Evolutionary conservation across 345 rosid genomes (phyloP), one percentile per base, ranked within the genome.

Genomic region (Gossypium ekmanianum): DNA sequence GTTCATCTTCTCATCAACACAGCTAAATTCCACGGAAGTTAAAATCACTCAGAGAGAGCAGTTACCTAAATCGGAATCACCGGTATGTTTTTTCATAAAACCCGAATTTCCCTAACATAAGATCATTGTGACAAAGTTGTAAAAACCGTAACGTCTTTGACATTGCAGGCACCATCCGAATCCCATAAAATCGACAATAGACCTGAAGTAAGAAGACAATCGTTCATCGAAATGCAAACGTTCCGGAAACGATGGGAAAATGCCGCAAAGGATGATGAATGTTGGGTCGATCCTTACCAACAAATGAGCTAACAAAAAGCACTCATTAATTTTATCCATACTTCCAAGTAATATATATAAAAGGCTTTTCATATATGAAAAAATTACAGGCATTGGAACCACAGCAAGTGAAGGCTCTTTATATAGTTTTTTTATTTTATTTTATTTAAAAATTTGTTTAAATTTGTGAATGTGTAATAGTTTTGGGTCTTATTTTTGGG

Each of bases 271-370:
- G 84, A 83, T 74, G 98, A 94, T 71, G 81, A 9, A 71, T 94
- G 98, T 78, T 94, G 98, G 98, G 81, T 88, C 2, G 97, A 94
- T 85, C 97, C 97, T 81, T 17, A 51, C 47, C 79, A 61, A 77
- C 68, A 55, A 34, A 39, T 41, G 29, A 20, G n/a, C 64, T 50
- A 80, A 81, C 77, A 64, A 56, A 34, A 79, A 84, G 81, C 41
- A 51, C 59, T 17, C 72, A 51, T 18, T 79, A 69, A 66, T 76
- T 68, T 34, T 5, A 34, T 1, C 7, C 41, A 34, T 34, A 34
- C 41, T 5, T 7, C 7, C 41, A 34, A 34, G 41, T 34, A 20
- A 20, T 34, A 34, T 34, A 34, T 34, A 29, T 29, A 29, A 29
- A 29, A 29, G 39, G 39, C 39, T 29, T 4, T 44, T 44, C 50